Evolutionary conservation across 345 rosid species (phyloP).

Genomic region (Gossypium sturtianum): DNA sequence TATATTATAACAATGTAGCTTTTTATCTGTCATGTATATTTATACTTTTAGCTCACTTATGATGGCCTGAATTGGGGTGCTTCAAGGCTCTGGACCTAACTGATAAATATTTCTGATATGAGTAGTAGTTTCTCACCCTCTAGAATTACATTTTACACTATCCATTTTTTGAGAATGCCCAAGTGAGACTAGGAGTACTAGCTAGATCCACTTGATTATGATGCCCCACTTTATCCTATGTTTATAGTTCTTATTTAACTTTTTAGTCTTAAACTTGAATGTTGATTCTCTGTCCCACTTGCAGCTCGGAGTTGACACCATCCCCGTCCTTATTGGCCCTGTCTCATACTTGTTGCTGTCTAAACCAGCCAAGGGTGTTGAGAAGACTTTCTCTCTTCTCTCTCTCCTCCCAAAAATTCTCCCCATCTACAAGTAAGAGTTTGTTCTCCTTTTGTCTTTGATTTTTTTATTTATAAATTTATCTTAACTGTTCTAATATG

Average conservation of each 20-base stretch:
- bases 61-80: not conserved
- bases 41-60: not conserved
- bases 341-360: constrained; percentile 89
- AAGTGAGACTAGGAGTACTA: not conserved
- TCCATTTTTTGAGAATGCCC: not conserved
- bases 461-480: not conserved
- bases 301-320: constrained; percentile 90
- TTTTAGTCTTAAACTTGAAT: constrained; percentile 6
- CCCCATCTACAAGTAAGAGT: constrained; percentile 78
- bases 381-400: constrained; percentile 68
- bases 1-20: not conserved
- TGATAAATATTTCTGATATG: not conserved
- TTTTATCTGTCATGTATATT: not conserved
- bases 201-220: not conserved
- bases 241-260: not conserved
- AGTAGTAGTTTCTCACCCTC: not conserved
- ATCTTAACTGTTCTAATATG: constrained; percentile 21
- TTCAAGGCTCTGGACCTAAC: not conserved
- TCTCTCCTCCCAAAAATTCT: constrained; percentile 84
- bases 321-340: constrained; percentile 88
- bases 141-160: not conserved
- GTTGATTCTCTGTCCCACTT: constrained; percentile 17
- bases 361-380: constrained; percentile 92
- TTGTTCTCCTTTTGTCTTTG: not conserved
- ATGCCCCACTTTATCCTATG: not conserved